A percentile compares a stretch with the other conserved stretches of the same genome.
phyloP scores from a whole-genome alignment of 345 rosid species.

The Rhizophora apiculata region DNA sequence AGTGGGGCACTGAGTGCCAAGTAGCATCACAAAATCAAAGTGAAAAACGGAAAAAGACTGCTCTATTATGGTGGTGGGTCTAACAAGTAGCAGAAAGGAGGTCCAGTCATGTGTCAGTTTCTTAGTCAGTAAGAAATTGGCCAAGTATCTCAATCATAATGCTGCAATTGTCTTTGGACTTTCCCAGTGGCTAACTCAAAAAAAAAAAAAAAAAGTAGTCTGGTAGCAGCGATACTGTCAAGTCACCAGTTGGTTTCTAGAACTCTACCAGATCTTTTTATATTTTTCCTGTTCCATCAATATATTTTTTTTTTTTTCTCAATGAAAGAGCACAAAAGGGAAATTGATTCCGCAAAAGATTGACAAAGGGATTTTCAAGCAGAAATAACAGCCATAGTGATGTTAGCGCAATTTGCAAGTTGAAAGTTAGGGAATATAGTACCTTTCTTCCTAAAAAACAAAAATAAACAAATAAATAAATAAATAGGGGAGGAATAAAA shows the following conservation, averaged over 20 bases:
- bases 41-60: neutral
- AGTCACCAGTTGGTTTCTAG: too few relatives aligned
- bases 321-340: too few relatives aligned
- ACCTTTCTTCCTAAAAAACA: neutral
- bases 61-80: constrained; percentile 16
- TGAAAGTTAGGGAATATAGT: constrained; percentile 14
- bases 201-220: neutral
- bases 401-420: too few relatives aligned
- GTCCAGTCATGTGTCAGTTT: constrained; percentile 26
- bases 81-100: neutral
- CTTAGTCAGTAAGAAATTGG: constrained; percentile 47
- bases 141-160: neutral
- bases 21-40: neutral
- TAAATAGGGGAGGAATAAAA: neutral
- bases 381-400: too few relatives aligned
- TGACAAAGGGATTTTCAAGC: too few relatives aligned
- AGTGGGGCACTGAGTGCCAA: constrained; percentile 6
- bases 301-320: too few relatives aligned
- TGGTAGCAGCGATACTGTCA: neutral
- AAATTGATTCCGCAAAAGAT: too few relatives aligned
- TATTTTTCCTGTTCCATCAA: too few relatives aligned
- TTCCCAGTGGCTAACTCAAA: too few relatives aligned
- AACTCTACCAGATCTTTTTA: too few relatives aligned
- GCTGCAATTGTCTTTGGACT: neutral
- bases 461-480: neutral